phyloP scores from a whole-genome alignment of 352 stramenopile species.

The Phytophthora niederhauseri region DNA sequence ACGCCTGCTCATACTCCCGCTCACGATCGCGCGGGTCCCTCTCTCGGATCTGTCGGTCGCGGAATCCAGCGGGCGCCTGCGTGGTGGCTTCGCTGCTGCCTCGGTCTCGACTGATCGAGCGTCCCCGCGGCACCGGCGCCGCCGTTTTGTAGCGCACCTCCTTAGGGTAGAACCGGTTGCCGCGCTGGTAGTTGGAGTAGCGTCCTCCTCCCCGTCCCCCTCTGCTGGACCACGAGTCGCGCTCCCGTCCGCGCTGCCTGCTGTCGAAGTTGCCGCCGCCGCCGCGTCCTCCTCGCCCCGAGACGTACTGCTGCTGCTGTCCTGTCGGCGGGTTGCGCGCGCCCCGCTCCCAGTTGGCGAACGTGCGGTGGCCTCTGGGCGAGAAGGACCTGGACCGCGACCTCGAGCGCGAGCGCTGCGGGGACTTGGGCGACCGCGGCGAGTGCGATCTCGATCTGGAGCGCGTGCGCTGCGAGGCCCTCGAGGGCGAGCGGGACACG shows the following conservation, averaged over 20 bases:
- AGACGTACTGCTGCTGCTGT: constrained; percentile 29
- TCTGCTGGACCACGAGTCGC: constrained; percentile 40
- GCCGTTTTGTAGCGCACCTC: constrained; percentile 41
- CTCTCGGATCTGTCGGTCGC: constrained; percentile 44
- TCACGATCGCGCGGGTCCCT: constrained; percentile 23
- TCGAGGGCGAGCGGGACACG: constrained; percentile 60
- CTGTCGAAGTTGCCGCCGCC: constrained; percentile 35
- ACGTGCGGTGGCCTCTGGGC: constrained; percentile 56
- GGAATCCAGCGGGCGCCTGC: constrained; percentile 31
- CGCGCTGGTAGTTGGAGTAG: constrained; percentile 28
- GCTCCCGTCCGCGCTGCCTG: constrained; percentile 40
- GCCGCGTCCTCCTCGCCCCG: constrained; percentile 26
- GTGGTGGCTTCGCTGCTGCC: constrained; percentile 31
- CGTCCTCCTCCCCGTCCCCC: constrained; percentile 30
- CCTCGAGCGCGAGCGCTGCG: constrained; percentile 50
- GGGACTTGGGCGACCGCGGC: constrained; percentile 24
- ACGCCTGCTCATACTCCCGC: constrained; percentile 36
- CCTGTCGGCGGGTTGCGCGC: constrained; percentile 27
- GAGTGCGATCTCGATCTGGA: constrained; percentile 34
- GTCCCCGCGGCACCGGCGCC: constrained; percentile 25
- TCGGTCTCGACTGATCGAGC: constrained; percentile 56
- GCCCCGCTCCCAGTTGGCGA: constrained; percentile 43
- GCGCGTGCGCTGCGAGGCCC: constrained; percentile 32
- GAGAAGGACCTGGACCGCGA: constrained; percentile 71
- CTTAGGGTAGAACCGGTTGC: constrained; percentile 52